Evolutionary conservation across 2,329 filamentous ascomycete genomes (phyloP), one percentile per base, ranked within the genome.

Genomic region (Chrysoporthe puriensis): DNA sequence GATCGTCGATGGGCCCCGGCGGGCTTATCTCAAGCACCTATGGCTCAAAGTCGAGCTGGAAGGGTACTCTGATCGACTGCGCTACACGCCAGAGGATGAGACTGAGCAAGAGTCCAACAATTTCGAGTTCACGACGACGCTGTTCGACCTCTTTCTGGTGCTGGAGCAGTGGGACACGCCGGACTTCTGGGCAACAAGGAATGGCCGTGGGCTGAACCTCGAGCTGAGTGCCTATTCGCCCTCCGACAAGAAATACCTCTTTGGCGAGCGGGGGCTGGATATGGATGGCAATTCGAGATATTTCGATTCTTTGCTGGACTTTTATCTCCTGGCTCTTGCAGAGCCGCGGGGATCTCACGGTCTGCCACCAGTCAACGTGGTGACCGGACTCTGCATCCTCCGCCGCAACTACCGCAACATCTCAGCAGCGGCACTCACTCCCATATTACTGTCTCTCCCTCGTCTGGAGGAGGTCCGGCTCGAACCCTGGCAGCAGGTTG

Each of bases 51-150:
- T 75, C 36, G 71, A 73, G 67, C 70, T 76, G 66, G 67, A 68
- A 42, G 69, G 68, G 43, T 75, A 75, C 58, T 26, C 66, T 32
- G 62, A 63, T 46, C 68, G 69, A 58, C 62, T 71, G 16, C 63
- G 61, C 56, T 64, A 69, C 36, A 58, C 70, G n/a, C 70, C 69
- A 9, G 73, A 75, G 60, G 70, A 66, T 2, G 70, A 73, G 32
- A 66, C 71, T 21, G 74, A 76, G 43, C 73, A 74, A 63, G 71
- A 74, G 52, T 66, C 68, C 59, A 75, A 76, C 61, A 73, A 75
- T 34, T 43, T 69, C 21, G 68, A 66, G 59, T 76, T 76, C 62
- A 73, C 74, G 9, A 70, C 64, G 54, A 66, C 66, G 14, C 67
- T 76, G 50, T 73, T 70, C 69, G 71, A 70, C 58, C 62, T 74